These are phyloP conservation scores for Penicillium sp. DNA, from an alignment of 2,329 filamentous ascomycete species.

Conservation along the genomic window DNA sequence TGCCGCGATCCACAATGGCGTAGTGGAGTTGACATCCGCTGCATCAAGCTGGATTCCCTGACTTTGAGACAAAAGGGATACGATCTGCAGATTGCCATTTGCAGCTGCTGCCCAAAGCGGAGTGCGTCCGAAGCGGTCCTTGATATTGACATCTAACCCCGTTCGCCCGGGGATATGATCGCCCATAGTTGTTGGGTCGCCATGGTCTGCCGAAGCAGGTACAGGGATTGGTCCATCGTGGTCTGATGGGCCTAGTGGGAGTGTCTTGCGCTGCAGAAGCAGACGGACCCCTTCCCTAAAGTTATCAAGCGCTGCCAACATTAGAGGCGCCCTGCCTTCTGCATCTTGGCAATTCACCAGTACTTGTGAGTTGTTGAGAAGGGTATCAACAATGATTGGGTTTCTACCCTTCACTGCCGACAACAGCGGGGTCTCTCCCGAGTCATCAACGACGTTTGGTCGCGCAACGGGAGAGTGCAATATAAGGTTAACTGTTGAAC, in stretches of 20 bases:
- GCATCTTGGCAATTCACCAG: background rate
- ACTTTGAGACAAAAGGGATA: background rate
- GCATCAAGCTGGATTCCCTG: background rate
- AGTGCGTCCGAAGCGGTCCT: background rate
- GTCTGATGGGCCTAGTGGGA: background rate
- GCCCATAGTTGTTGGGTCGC: background rate
- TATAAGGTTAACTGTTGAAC: background rate
- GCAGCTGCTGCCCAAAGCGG: background rate
- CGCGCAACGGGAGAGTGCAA: background rate
- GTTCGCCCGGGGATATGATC: background rate
- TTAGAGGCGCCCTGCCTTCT: background rate
- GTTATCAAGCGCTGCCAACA: background rate
- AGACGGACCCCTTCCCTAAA: background rate
- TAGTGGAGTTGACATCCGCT: background rate
- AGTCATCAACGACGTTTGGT: background rate
- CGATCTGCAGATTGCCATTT: background rate
- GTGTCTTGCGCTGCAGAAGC: background rate
- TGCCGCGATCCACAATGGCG: background rate
- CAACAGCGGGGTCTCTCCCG: background rate
- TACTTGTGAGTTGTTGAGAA: background rate
- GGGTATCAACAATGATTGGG: background rate
- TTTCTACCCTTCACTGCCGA: background rate
- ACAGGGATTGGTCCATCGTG: background rate
- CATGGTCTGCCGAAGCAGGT: background rate
- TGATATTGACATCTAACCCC: background rate